Evolutionary conservation across 2,329 filamentous ascomycete genomes (phyloP).

Genomic region (Phyllosticta citrichinensis): DNA sequence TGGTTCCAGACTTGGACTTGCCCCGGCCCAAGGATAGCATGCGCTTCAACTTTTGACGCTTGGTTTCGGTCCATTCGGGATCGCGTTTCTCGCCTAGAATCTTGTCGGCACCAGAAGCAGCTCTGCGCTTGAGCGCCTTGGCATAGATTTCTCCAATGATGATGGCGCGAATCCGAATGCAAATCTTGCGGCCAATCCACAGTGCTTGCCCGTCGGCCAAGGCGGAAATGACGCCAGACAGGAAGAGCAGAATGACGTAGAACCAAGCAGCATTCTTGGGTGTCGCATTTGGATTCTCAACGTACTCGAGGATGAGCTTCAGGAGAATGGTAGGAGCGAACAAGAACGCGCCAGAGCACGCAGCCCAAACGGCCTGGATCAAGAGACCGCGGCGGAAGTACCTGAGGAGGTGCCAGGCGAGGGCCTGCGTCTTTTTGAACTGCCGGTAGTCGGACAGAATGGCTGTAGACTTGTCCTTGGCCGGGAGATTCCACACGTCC

Average conservation of each 20-base stretch:
- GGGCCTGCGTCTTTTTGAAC: conserved; percentile 66
- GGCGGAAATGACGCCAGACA: conserved; percentile 72
- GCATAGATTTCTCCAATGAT: conserved; percentile 97
- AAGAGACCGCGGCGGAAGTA: conserved; percentile 74
- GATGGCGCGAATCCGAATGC: conserved; percentile 84
- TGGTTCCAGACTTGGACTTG: conserved; percentile 37
- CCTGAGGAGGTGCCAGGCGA: conserved; percentile 71
- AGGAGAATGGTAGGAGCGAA: conserved; percentile 88
- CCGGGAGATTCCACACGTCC: conserved; percentile 84
- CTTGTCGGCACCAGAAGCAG: conserved; percentile 64
- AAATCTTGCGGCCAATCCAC: conserved; percentile 90
- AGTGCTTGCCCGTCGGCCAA: conserved; percentile 76
- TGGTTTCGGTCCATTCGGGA: conserved; percentile 32
- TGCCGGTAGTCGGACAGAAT: conserved; percentile 78
- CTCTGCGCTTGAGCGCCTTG: conserved; percentile 86
- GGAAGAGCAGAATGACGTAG: conserved; percentile 81
- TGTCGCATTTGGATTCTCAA: conserved; percentile 68
- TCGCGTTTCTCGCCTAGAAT: conserved; percentile 53
- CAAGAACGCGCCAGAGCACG: conserved; percentile 69
- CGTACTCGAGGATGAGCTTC: conserved; percentile 83
- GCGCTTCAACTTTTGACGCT: conserved; percentile 34
- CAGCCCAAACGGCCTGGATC: conserved; percentile 70
- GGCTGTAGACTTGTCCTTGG: conserved; percentile 75
- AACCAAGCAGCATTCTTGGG: conserved; percentile 90
- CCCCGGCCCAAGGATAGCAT: conserved; percentile 50